phyloP scores from a whole-genome alignment of 139 green algal species.

The Mychonastes homosphaera region DNA sequence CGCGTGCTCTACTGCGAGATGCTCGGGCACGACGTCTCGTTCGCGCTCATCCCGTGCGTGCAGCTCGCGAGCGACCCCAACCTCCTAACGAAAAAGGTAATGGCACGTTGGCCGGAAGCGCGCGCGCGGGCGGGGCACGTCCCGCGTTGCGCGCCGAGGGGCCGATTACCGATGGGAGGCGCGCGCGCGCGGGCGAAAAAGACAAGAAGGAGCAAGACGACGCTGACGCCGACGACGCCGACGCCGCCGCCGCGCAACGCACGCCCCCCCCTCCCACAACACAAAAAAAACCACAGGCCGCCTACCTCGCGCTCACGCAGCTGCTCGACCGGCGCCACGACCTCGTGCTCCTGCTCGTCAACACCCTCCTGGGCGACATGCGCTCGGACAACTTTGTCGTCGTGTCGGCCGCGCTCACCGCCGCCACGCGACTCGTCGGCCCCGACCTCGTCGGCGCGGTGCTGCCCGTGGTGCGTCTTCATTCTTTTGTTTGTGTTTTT shows the following conservation, averaged over 20 bases:
- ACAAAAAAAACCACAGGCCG: conserved; percentile 53
- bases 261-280: too few relatives aligned
- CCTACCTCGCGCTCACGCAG: conserved; percentile 82
- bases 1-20: conserved; percentile 96
- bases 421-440: conserved; percentile 59
- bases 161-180: too few relatives aligned
- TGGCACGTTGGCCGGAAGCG: background rate
- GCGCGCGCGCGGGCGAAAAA: too few relatives aligned
- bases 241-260: background rate
- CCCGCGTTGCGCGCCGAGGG: too few relatives aligned
- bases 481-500: background rate
- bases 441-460: conserved; percentile 82
- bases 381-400: conserved; percentile 86
- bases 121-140: too few relatives aligned
- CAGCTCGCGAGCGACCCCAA: conserved; percentile 47
- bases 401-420: conserved; percentile 52
- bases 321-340: conserved; percentile 86
- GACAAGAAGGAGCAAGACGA: too few relatives aligned
- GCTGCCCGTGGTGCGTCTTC: conserved; percentile 38
- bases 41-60: conserved; percentile 59
- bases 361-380: conserved; percentile 89
- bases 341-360: conserved; percentile 90
- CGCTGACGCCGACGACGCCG: too few relatives aligned
- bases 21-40: conserved; percentile 89
- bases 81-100: conserved; percentile 47